phyloP scores from a whole-genome alignment of 192 early-diverging fungal genomes.

The Entrophospora sp. region DNA sequence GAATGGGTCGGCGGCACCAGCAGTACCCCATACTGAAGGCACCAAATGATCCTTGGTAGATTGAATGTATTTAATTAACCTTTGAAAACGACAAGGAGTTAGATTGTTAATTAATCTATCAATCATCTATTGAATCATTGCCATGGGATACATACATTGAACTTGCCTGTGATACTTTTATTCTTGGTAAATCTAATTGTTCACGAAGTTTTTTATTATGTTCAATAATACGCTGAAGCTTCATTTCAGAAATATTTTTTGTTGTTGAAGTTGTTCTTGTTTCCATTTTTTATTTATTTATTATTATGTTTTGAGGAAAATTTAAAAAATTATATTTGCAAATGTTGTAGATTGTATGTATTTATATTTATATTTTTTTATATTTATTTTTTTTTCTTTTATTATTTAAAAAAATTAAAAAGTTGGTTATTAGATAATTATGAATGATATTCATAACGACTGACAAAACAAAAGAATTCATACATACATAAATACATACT shows the following conservation, averaged over 20 bases:
- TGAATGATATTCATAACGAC: too few species aligned
- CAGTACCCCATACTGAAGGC: conserved; percentile 5
- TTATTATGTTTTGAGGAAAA: too few species aligned
- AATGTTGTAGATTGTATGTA: too few species aligned
- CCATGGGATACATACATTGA: conserved; percentile 1
- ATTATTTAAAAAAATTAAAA: too few species aligned
- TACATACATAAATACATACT: too few species aligned
- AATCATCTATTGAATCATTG: neutral
- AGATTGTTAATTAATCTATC: neutral
- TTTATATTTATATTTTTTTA: too few species aligned
- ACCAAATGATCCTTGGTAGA: conserved; percentile 20
- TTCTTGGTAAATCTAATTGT: conserved; percentile 32
- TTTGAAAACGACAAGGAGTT: neutral
- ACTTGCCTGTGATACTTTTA: conserved; percentile 33
- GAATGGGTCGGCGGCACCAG: conserved; percentile 13
- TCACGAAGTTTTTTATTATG: conserved; percentile 30
- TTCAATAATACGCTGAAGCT: conserved; percentile 30
- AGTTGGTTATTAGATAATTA: too few species aligned
- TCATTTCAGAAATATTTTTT: conserved; percentile 34
- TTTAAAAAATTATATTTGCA: too few species aligned
- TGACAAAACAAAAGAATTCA: too few species aligned
- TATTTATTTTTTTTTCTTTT: too few species aligned
- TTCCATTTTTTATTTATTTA: neutral
- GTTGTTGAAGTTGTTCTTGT: neutral
- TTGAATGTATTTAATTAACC: neutral